Percentiles rank a stretch among this genome's conserved stretches.
phyloP scores from a whole-genome alignment of 371 early-diverging fungal genomes.

The Mycotypha africana region DNA sequence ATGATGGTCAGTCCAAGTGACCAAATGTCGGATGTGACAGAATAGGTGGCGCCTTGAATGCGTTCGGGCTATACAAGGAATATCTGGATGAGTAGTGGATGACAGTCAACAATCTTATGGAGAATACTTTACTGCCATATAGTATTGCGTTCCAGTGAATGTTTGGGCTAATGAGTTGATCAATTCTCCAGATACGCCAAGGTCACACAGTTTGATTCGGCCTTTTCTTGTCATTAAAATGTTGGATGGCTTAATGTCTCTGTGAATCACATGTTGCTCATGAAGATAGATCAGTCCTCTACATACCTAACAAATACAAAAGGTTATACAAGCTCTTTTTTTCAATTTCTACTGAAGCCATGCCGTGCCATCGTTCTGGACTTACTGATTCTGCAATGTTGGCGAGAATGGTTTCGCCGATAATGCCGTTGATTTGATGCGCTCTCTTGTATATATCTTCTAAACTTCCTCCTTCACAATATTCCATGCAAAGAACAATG shows the following conservation, averaged over 20 bases:
- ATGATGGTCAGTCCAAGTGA: slow-evolving; percentile 87
- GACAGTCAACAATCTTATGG: too few relatives aligned
- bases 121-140: too few relatives aligned
- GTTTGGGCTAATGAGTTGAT: slow-evolving; percentile 90
- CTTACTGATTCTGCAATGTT: slow-evolving; percentile 71
- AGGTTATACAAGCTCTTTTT: not conserved
- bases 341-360: not conserved
- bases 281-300: slow-evolving; percentile 75
- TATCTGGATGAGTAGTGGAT: not conserved
- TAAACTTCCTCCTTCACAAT: slow-evolving; percentile 80
- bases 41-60: slow-evolving; percentile 85
- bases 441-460: slow-evolving; percentile 75
- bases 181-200: slow-evolving; percentile 90
- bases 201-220: slow-evolving; percentile 91
- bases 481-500: slow-evolving; percentile 94
- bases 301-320: slow-evolving; percentile 41
- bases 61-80: slow-evolving; percentile 78
- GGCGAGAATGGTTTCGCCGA: slow-evolving; percentile 77
- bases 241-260: slow-evolving; percentile 92
- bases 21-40: slow-evolving; percentile 93
- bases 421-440: slow-evolving; percentile 50
- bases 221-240: slow-evolving; percentile 81
- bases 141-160: slow-evolving; percentile 92
- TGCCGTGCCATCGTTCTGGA: too few relatives aligned
- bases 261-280: slow-evolving; percentile 79